Percentiles rank a stretch among this genome's conserved stretches.
Evolutionary conservation across 176 grass and related monocot species (phyloP).

Genomic region (Guadua angustifolia): DNA sequence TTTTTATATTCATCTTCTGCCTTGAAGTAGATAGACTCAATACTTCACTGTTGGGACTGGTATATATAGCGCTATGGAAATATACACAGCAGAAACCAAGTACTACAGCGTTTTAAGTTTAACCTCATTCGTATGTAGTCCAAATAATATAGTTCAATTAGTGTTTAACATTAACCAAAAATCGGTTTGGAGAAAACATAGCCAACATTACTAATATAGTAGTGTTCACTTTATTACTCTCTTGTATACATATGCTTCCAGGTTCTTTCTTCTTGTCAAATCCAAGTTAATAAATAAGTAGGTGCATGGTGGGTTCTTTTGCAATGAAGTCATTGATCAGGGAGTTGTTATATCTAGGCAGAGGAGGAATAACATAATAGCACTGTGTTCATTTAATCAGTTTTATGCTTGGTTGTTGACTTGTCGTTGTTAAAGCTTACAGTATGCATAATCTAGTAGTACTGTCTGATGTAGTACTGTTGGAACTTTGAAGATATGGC

Average conservation of each 20-base stretch:
- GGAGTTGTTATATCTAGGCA: constrained; percentile 21
- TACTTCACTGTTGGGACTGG: not conserved
- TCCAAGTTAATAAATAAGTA: constrained; percentile 13
- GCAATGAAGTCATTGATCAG: not conserved
- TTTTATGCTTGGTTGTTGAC: constrained; percentile 19
- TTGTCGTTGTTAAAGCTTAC: constrained; percentile 3
- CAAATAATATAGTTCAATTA: constrained; percentile 13
- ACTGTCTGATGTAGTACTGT: constrained; percentile 1
- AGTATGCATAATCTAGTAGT: not conserved
- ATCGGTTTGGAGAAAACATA: not conserved
- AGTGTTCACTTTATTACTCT: constrained; percentile 26
- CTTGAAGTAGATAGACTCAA: constrained; percentile 10
- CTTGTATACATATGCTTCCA: not conserved
- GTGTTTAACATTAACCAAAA: constrained; percentile 22
- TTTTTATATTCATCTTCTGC: constrained; percentile 19
- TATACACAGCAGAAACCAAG: not conserved
- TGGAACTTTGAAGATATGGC: constrained; percentile 34
- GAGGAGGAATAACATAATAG: not conserved
- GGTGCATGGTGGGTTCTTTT: not conserved
- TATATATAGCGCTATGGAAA: constrained; percentile 10
- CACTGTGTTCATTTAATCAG: not conserved
- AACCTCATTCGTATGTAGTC: constrained; percentile 9
- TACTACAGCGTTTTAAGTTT: constrained; percentile 15
- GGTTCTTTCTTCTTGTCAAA: constrained; percentile 15
- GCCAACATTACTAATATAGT: not conserved